A percentile compares a stretch with the other conserved stretches of the same genome.
These are phyloP conservation scores for Laguncularia racemosa DNA, from an alignment of 345 rosid genomes.

Conservation along the genomic window DNA sequence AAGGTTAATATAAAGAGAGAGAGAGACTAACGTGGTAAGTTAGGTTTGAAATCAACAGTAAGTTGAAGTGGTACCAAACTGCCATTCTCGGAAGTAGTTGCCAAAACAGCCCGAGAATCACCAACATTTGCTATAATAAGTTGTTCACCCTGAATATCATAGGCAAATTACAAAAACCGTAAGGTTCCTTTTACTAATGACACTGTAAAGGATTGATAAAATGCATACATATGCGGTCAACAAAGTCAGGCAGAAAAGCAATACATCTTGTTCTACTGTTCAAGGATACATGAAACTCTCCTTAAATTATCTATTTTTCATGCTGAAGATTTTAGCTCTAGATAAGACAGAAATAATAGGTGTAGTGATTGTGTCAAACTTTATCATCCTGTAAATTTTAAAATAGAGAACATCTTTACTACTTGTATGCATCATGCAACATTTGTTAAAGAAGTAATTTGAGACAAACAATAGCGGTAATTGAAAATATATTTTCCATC, in stretches of 20 bases:
- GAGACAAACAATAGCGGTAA: too few species aligned
- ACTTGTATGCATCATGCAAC: not conserved
- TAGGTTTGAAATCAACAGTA: conserved; percentile 78
- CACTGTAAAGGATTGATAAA: not conserved
- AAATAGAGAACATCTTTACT: not conserved
- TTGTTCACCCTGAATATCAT: conserved; percentile 41
- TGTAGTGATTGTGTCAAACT: not conserved
- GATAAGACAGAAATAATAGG: not conserved
- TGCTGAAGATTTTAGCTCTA: too few species aligned
- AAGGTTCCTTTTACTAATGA: not conserved
- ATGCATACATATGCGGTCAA: not conserved
- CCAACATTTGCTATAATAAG: conserved; percentile 69
- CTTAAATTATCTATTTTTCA: too few species aligned
- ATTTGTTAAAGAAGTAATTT: not conserved
- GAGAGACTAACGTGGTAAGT: conserved; percentile 50
- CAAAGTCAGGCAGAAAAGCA: too few species aligned
- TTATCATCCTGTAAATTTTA: not conserved
- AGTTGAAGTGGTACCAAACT: conserved; percentile 64
- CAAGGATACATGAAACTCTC: too few species aligned
- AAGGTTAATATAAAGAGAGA: not conserved
- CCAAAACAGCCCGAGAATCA: conserved; percentile 80
- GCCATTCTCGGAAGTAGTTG: conserved; percentile 46
- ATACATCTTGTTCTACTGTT: too few species aligned
- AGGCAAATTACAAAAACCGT: not conserved
- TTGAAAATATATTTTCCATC: too few species aligned